Evolutionary conservation across 1,139 yeast genomes (phyloP), one percentile per base, ranked within the genome.

Genomic region (Suhomyces atakaporum): DNA sequence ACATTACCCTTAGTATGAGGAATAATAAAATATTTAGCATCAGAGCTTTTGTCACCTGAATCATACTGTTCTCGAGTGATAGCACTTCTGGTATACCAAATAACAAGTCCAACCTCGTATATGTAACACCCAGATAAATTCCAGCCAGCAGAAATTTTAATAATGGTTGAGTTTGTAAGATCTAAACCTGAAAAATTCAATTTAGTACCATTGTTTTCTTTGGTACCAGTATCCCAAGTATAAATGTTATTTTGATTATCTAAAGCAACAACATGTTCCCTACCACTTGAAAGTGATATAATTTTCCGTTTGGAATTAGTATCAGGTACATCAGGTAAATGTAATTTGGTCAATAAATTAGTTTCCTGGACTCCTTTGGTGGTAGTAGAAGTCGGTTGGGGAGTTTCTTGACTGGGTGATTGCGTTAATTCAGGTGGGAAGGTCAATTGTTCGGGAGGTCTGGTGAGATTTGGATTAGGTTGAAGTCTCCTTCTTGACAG

Each of bases 121-220:
- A 80, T 60, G 33, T 70, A 67, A 20, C 78, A 77, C 21, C 79
- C 77, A 34, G 79, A 75, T 14, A 74, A 60, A 39, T 76, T 72
- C 94, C 94, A 85, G 0, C 94, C 95, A 18, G 88, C 83, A 14
- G 70, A 67, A 8, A 81, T 71, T 49, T 75, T 78, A 28, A 63
- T 45, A 4, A 79, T 64, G 6, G 31, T 19, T 3, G 40, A 37
- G 2, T 29, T 25, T 8, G 25, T 16, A 5, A 30, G 33, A 10
- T 40, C 41, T 7, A 51, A 31, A 0, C 49, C 56, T 0, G 59
- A 56, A 44, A 84, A 79, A 5, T 40, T 51, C 25, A 84, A 45
- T 30, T 56, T 58, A 2, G 79, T 69, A 0, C 88, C 92, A 29
- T 51, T 54, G 19, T 62, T 57, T 5, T 62, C 61, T 1, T 55